Evolutionary conservation across 257 asterid species (phyloP).

Genomic region (Craterostigma plantagineum): DNA sequence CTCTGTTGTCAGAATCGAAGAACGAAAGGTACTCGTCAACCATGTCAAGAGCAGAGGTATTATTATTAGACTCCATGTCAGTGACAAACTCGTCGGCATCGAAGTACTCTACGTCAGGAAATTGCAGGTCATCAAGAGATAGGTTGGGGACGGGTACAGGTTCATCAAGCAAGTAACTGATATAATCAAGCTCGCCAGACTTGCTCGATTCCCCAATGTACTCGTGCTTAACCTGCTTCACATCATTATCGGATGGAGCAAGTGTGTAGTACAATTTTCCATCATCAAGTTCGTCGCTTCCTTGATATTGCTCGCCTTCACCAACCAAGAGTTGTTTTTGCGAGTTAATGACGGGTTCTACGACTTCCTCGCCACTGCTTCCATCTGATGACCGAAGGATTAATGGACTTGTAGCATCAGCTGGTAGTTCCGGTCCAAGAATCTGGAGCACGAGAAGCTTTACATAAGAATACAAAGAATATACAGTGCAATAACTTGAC

Average conservation of each 20-base stretch:
- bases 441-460: constrained; percentile 25
- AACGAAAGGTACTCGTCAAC: constrained; percentile 50
- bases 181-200: constrained; percentile 19
- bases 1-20: constrained; percentile 37
- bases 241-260: constrained; percentile 18
- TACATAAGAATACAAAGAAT: background rate
- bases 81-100: constrained; percentile 53
- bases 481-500: too few species aligned
- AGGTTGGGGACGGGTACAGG: constrained; percentile 35
- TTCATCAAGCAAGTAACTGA: constrained; percentile 46
- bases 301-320: constrained; percentile 17
- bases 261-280: constrained; percentile 20
- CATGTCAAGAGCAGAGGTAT: constrained; percentile 28
- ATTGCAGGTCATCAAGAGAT: constrained; percentile 20
- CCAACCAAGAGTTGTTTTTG: constrained; percentile 13
- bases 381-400: constrained; percentile 19
- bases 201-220: constrained; percentile 60
- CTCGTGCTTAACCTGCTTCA: constrained; percentile 51
- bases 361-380: constrained; percentile 24
- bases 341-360: constrained; percentile 20
- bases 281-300: constrained; percentile 21
- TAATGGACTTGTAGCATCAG: constrained; percentile 20
- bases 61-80: constrained; percentile 23
- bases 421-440: constrained; percentile 34
- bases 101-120: constrained; percentile 38